phyloP scores from a whole-genome alignment of 306 rosid genomes.

The Glycyrrhiza uralensis region DNA sequence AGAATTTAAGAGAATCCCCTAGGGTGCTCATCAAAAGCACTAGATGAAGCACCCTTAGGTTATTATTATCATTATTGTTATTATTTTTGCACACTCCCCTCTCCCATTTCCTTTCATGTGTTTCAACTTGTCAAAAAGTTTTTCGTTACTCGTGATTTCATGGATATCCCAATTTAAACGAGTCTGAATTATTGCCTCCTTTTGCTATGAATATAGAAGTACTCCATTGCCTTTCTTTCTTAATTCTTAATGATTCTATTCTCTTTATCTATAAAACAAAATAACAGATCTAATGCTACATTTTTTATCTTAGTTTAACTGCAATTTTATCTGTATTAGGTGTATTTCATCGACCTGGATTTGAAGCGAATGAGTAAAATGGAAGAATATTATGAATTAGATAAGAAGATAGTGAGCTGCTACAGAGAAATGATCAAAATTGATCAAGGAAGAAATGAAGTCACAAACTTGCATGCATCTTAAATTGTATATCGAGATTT shows the following conservation, averaged over 20 bases:
- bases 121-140: background rate
- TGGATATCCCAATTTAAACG: background rate
- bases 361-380: slow-evolving; percentile 76
- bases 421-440: slow-evolving; percentile 55
- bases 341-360: slow-evolving; percentile 81
- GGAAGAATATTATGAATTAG: slow-evolving; percentile 84
- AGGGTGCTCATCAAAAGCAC: background rate
- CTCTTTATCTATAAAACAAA: slow-evolving; percentile 11
- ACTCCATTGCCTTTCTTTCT: background rate
- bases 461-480: slow-evolving; percentile 29
- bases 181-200: slow-evolving; percentile 1
- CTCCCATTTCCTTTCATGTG: background rate
- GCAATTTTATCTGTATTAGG: slow-evolving; percentile 46
- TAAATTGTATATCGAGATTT: slow-evolving; percentile 28
- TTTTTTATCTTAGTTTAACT: slow-evolving; percentile 26
- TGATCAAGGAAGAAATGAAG: slow-evolving; percentile 39
- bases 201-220: background rate
- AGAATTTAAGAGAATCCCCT: background rate
- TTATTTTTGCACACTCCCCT: background rate
- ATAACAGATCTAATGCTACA: slow-evolving; percentile 2
- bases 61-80: too few species aligned
- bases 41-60: background rate
- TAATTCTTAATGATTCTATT: background rate
- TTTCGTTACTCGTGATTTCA: background rate
- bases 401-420: slow-evolving; percentile 77